phyloP scores from a whole-genome alignment of 768 basidiomycete genomes.

The Tylopilus rubrobrunneus region DNA sequence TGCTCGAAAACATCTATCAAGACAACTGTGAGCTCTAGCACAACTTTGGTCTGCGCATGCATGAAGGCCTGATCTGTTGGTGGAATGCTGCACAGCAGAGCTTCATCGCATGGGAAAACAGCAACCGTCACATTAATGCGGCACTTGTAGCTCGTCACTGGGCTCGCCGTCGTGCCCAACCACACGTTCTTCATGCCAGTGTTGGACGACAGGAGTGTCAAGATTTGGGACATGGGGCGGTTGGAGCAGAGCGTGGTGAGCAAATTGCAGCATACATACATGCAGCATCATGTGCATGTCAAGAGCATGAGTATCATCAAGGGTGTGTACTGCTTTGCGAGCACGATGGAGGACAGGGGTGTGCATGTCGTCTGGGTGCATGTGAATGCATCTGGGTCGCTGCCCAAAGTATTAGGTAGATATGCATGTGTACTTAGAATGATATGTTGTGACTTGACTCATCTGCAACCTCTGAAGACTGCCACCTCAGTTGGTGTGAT shows the following conservation, averaged over 20 bases:
- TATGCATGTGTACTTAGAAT: no score
- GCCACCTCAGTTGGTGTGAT: no score
- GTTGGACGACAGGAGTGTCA: no score
- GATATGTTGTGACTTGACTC: no score
- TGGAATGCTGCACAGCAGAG: constrained; percentile 69
- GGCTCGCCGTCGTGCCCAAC: constrained; percentile 86
- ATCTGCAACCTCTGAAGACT: no score
- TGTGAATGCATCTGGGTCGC: no score
- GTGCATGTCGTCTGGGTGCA: no score
- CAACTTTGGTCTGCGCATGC: constrained; percentile 84
- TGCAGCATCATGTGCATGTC: no score
- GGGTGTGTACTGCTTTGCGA: no score
- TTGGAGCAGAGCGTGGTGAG: constrained; percentile 93
- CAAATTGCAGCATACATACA: constrained; percentile 53
- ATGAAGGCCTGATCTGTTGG: constrained; percentile 75
- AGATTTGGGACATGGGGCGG: constrained; percentile 77
- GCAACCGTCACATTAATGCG: constrained; percentile 61
- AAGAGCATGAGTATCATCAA: no score
- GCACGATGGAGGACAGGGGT: no score
- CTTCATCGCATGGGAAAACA: constrained; percentile 63
- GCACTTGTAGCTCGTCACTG: constrained; percentile 79
- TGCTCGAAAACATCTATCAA: constrained; percentile 86
- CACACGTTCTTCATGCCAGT: constrained; percentile 74
- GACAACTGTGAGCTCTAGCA: constrained; percentile 44
- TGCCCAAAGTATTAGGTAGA: no score